Evolutionary conservation across 192 early-diverging fungal genomes (phyloP), one percentile per base, ranked within the genome.

Genomic region (Phlyctochytrium planicorne): DNA sequence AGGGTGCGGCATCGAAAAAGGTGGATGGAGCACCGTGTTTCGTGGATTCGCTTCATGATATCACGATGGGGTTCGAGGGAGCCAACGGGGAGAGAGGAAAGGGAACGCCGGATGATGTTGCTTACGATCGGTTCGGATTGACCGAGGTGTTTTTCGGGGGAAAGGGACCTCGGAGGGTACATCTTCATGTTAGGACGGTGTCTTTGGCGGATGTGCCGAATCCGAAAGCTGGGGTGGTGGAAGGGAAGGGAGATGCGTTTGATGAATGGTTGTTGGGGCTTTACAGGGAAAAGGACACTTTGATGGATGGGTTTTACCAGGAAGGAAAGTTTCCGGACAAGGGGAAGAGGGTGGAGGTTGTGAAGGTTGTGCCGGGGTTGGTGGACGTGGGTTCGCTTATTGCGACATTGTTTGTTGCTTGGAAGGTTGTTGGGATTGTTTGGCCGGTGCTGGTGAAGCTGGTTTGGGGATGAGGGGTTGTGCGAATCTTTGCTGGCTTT

Each of bases 61-160:
- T 94, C 3, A 95, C 96, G 1, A 84, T 98, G 16, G 96, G 92
- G 6, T 94, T 94, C 67, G 82, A 87, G 60, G 92, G 93, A n/a
- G n/a, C 0, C 73, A 95, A 14, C 73, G 74, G 23, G 69, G n/a
- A n/a, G n/a, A n/a, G n/a, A n/a, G n/a, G n/a, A n/a, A n/a, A n/a
- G n/a, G n/a, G n/a, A n/a, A n/a, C n/a, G n/a, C n/a, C 75, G 27
- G 47, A 60, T 16, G 62, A 93, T 63, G 89, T 90, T 57, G 92
- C 94, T 0, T 91, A 95, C 66, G 89, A 95, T 53, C 78, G 88
- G 62, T 94, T 93, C 66, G 90, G 87, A 1, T 71, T 95, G 3
- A 79, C 83, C 65, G 79, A 86, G 55, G 84, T 91, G 63, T 96
- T 92, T 56, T 81, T 93, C 40, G 77, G 88, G 52, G 74, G 87